These are phyloP conservation scores for Xylariaceae sp. DNA, from an alignment of 2,329 filamentous ascomycete genomes.

Conservation along the genomic window DNA sequence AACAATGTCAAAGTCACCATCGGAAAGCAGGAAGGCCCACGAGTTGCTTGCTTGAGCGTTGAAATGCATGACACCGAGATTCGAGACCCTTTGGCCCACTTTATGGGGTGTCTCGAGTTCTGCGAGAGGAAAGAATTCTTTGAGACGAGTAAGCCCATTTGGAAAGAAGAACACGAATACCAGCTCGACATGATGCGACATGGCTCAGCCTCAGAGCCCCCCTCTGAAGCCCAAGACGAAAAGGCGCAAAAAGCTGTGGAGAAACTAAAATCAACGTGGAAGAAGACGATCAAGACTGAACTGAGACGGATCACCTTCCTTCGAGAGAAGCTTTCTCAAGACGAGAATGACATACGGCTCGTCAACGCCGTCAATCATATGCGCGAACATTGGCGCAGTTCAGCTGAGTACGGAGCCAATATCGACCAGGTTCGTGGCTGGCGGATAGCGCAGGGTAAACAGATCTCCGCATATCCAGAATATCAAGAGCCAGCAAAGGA, in stretches of 20 bases:
- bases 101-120: constrained; percentile 24
- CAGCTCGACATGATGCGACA: neutral
- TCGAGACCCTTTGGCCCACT: constrained; percentile 23
- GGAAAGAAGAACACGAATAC: constrained; percentile 1
- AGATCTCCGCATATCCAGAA: too few relatives aligned
- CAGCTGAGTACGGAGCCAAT: neutral
- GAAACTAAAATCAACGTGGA: constrained; percentile 15
- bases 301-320: constrained; percentile 21
- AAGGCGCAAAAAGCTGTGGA: neutral
- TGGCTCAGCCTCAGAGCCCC: neutral
- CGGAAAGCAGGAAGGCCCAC: too few relatives aligned
- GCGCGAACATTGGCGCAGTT: constrained; percentile 1
- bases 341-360: constrained; percentile 18
- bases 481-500: too few relatives aligned
- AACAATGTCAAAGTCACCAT: too few relatives aligned
- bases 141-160: neutral
- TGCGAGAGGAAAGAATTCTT: constrained; percentile 16
- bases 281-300: constrained; percentile 15
- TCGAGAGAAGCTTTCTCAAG: constrained; percentile 10
- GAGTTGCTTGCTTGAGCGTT: neutral
- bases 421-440: constrained; percentile 1
- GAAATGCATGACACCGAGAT: neutral
- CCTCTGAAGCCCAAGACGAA: neutral
- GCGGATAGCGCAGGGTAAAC: neutral
- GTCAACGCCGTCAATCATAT: constrained; percentile 11